phyloP scores from a whole-genome alignment of 2,329 filamentous ascomycete genomes.

The Coniochaeta sp. region DNA sequence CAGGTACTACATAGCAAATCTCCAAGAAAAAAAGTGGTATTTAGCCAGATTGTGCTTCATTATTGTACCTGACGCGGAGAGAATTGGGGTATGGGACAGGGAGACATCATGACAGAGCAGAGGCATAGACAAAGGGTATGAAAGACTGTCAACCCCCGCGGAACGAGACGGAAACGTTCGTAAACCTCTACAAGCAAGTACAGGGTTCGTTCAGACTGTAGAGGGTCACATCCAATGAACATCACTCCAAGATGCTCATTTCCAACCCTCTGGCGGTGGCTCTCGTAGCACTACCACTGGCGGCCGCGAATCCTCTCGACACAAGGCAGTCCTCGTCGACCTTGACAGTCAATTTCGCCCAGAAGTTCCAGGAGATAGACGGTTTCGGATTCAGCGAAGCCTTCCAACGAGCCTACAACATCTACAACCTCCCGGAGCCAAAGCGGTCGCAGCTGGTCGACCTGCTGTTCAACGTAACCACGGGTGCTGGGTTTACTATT shows the following conservation, averaged over 20 bases:
- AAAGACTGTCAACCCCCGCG: background rate
- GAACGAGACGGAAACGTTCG: background rate
- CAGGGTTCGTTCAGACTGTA: background rate
- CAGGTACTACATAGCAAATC: background rate
- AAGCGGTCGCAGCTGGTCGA: slow-evolving; percentile 26
- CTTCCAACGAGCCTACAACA: slow-evolving; percentile 29
- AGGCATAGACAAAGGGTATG: background rate
- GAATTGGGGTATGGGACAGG: background rate
- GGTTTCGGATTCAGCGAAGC: slow-evolving; percentile 31
- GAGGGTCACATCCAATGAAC: background rate
- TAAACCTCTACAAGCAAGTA: background rate
- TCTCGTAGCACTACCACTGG: background rate
- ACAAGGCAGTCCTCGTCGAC: background rate
- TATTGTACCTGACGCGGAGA: background rate
- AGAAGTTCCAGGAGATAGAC: slow-evolving; percentile 28
- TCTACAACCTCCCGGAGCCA: slow-evolving; percentile 18
- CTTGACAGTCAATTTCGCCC: slow-evolving; percentile 12
- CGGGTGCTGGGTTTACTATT: slow-evolving; percentile 26
- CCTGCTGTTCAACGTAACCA: slow-evolving; percentile 28
- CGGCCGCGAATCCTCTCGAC: background rate
- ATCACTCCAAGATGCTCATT: background rate
- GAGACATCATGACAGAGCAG: too few relatives aligned
- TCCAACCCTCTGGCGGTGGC: background rate
- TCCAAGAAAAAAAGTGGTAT: background rate
- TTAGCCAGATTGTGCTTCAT: background rate